Evolutionary conservation across 1,139 yeast genomes (phyloP), one percentile per base, ranked within the genome.

Genomic region (Candida glucosophila): DNA sequence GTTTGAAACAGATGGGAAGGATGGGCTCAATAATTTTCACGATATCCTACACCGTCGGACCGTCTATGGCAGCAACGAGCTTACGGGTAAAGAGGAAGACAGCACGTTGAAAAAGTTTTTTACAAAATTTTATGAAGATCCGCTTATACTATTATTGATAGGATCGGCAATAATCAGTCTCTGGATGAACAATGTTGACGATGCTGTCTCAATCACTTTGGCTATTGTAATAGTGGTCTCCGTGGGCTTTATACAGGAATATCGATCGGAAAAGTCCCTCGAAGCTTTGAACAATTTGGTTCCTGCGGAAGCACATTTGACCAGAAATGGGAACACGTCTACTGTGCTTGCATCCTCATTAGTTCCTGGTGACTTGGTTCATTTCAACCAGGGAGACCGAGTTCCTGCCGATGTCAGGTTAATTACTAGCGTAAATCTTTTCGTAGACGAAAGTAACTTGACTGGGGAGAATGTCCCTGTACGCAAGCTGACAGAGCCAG

Each of bases 211-310:
- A 34, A 88, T 88, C 43, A 77, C 93, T 0, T 61, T 85, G 37
- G 97, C 97, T 5, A 82, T 88, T 31, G 43, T 81, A 20, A 86
- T 88, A 39, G 97, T 88, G 16, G 95, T 88, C 6, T 72, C 92
- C 0, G 98, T 90, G 16, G 98, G 97, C 0, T 90, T 90, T 54
- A 88, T 90, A 14, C 98, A 90, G 53, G 98, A 90, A 50, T 86
- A 86, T 48, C 68, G 96, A 42, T 81, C 95, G 1, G 98, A 90
- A 49, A 81, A 90, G 57, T 81, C 95, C 3, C 60, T 90, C 32
- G 94, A 85, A 45, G 97, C 96, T 0, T 68, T 90, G 36, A 86
- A 80, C 49, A 79, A 81, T 44, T 67, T 90, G 36, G 96, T 90
- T 4, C 97, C 98, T 1, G 95, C 94, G 10, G 83, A 81, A 45